Base-by-base conservation (phyloP, 192 early-diverging fungal species). In the Backusella sp. region DNA sequence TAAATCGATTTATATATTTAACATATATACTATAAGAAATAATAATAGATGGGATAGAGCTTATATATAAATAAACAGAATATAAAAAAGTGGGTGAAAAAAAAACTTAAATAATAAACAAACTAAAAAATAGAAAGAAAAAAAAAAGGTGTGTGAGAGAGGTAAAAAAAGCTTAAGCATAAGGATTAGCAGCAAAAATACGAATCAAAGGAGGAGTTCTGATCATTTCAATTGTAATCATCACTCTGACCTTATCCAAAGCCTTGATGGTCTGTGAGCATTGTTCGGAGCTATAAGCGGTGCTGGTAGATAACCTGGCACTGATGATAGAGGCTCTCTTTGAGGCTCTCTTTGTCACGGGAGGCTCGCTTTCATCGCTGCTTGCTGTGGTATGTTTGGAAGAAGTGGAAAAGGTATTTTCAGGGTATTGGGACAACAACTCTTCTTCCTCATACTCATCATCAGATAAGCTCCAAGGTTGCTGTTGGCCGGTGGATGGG, bases 161-260 rank as follows among this genome's bases (percentile, higher is more conserved):
- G 7, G 17, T 8, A 30, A 35, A 36, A 35, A 36, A 68, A 8
- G n/a, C 34, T 69, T 39, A 71, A 71, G 69, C 39, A 30, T 44
- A 71, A 42, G 88, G 88, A 68, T 90, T 90, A 44, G 83, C 82
- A 23, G 87, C 86, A 35, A 87, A 66, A 32, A 90, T 79, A 71
- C 86, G 88, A 70, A 90, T 85, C 32, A 87, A 75, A 77, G 88
- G 87, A 3, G 87, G 88, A 1, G 86, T 87, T 23, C 84, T 78
- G 1, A 85, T 83, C 28, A 84, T 86, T 67, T 90, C 84, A 9
- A 84, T 82, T 2, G 79, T 84, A 66, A 90, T 79, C 70, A 84
- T 75, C 2, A 90, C 87, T 23, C 80, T 72, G 23, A 90, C 66
- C 42, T 79, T 82, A 14, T 80, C 80, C 66, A 88, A 81, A 19